Base-by-base conservation (phyloP, 2,329 filamentous ascomycete species). In the Seiridium unicorne region DNA sequence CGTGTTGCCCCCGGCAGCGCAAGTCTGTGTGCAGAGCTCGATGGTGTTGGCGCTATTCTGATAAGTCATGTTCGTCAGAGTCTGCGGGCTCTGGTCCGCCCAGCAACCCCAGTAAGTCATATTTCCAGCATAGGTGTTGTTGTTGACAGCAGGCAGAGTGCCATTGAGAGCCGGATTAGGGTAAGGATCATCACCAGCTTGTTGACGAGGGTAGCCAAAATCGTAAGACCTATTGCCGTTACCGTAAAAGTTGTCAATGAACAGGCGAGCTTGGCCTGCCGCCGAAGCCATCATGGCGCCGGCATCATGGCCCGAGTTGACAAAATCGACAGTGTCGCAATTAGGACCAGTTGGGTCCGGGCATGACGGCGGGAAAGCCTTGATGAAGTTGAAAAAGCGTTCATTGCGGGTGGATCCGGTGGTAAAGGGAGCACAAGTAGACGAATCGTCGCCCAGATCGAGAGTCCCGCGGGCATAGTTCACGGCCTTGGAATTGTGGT, bases 1-100 rank as follows among this genome's bases (percentile, higher is more conserved):
- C 13, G 67, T 79, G 69, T 82, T 86, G 36, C 79, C 79, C 44
- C 76, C 71, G 18, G 71, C 65, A 13, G 77, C 80, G 63, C 82
- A 84, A 9, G 71, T 76, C 62, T 78, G 71, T 9, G 47, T 49
- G 8, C 47, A 49, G 13, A 49, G 47, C 47, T 49, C 47, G 26
- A 49, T 49, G 8, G 47, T 49, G 26, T 49, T 49, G 7, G 47
- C 47, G 47, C 35, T 32, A 32, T 9, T 49, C 31, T 32, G 18
- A 11, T 49, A 49, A n/a, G 47, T 49, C 47, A 49, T 49, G 47
- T 49, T 49, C 26, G 47, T 49, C 47, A 49, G 7, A 32, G 47
- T 49, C 18, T 32, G 26, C 26, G 47, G 47, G 9, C 26, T 49
- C 47, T 49, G 47, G 31, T 58, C 56, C 3, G 56, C 32, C 35